Base-by-base conservation (phyloP, 176 grass and related monocot genomes). In the Tillandsia leiboldiana region DNA sequence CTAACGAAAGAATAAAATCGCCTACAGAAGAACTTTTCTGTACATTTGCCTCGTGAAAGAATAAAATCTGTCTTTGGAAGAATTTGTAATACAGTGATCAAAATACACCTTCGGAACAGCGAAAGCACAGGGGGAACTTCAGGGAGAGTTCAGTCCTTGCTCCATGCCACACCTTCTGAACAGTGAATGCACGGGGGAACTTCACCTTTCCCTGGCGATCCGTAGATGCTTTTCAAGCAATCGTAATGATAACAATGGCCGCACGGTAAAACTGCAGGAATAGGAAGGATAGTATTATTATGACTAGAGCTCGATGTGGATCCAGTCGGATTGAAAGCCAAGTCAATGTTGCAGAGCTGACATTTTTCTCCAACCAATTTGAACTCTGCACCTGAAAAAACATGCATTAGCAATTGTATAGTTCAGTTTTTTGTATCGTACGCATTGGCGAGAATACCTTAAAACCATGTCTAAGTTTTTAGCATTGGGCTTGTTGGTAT, bases 161-260 rank as follows among this genome's bases (percentile, higher is more conserved):
- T 61, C 7, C 7, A 20, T 18, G 13, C 56, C 23, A 9, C 22
- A 17, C 18, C 56, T 61, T 61, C 56, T 23, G 56, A 61, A 61
- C 56, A 61, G 17, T 1, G 7, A 67, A 49, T 49, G 28, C 65
- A 67, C 48, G 65, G 42, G 48, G 65, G 65, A 14, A n/a, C 1
- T 47, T 49, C 27, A 48, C 26, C 65, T 67, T 9, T n/a, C 13
- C 13, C 65, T 18, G 15, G 28, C 1, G 13, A 67, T 17, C 65
- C 65, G 48, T 48, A 48, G 27, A 49, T 17, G 12, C 33, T 29
- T 49, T 47, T 15, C 6, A 67, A 67, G 29, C 65, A 67, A 20
- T n/a, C 29, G 48, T n/a, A 8, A 9, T 67, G 65, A 67, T 67
- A 49, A 67, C 33, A 67, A 47, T 67, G 65, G 10, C 65, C 65